Percentiles rank a stretch among this genome's conserved stretches.
phyloP scores from a whole-genome alignment of 352 stramenopile species.

The Pythium aquatile region DNA sequence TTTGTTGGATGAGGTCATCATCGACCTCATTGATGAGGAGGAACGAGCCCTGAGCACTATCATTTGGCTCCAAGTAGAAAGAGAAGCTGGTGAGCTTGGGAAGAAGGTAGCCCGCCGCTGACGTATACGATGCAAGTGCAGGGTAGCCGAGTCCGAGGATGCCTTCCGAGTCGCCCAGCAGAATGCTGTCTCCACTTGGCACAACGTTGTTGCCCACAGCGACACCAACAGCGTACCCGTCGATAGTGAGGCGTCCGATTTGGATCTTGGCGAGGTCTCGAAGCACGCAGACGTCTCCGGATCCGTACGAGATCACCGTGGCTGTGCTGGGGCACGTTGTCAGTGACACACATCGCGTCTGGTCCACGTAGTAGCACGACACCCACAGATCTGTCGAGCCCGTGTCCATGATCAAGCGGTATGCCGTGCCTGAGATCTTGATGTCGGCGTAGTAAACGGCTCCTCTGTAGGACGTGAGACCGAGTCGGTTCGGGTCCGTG shows the following conservation, averaged over 20 bases:
- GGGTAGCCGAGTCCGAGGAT: constrained; percentile 66
- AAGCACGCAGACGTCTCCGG: constrained; percentile 61
- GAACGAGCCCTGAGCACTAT: constrained; percentile 53
- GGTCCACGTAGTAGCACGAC: constrained; percentile 54
- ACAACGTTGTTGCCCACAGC: constrained; percentile 51
- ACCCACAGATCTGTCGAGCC: constrained; percentile 80
- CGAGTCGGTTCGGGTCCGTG: constrained; percentile 22
- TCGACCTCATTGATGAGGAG: constrained; percentile 71
- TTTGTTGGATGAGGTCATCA: constrained; percentile 42
- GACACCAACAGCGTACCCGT: constrained; percentile 57
- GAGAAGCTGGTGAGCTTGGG: constrained; percentile 68
- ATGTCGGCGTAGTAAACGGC: constrained; percentile 70
- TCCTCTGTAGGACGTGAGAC: constrained; percentile 52
- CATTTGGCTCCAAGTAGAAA: constrained; percentile 52
- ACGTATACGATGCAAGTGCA: constrained; percentile 49
- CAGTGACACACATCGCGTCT: constrained; percentile 30
- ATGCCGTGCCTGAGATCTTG: constrained; percentile 37
- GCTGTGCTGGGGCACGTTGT: constrained; percentile 40
- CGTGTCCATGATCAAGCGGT: constrained; percentile 66
- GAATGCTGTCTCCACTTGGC: constrained; percentile 34
- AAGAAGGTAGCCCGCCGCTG: constrained; percentile 46
- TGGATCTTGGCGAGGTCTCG: constrained; percentile 34
- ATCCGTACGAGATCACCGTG: constrained; percentile 61
- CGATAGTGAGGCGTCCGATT: constrained; percentile 44
- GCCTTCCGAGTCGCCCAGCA: constrained; percentile 50